Evolutionary conservation across 441 rosid species (phyloP), one percentile per base, ranked within the genome.

Genomic region (Aleurites moluccanus): DNA sequence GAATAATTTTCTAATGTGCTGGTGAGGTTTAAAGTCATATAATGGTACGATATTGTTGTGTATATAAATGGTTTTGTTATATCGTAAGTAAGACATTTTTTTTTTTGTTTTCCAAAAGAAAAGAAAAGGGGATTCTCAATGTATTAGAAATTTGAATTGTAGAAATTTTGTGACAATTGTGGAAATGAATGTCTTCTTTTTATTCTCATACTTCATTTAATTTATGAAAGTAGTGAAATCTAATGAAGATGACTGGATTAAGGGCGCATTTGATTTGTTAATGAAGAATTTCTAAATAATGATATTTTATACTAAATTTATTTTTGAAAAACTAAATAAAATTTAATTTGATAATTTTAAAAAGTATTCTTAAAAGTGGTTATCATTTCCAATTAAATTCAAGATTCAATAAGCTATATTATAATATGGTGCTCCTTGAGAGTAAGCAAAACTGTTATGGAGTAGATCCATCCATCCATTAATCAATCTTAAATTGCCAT

Each of bases 1-100:
- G 84, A 85, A 83, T 85, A 85, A 82, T 85, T 52, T 86, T 92
- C 83, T 95, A 85, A 89, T 85, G 64, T 45, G 42, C n/a, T 15
- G 11, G 42, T 23, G n/a, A 69, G 49, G 56, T 28, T 11, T 11
- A 16, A n/a, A 18, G 27, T 47, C 20, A 64, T 28, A 44, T 66
- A 11, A 27, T 27, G 15, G 18, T 63, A 53, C 55, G 61, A 74
- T 30, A 15, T 56, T 64, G 18, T n/a, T 40, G 30, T 72, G 64
- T 52, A 64, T 30, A 67, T 53, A 50, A 16, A 14, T 28, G 55
- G 42, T 72, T 72, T 44, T 59, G 11, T 44, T 63, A 28, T 9
- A 68, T n/a, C n/a, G 67, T 62, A 52, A 47, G 10, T 11, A 9
- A 38, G 67, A 56, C 52, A n/a, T 10, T 23, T 2, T 65, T 38